phyloP scores from a whole-genome alignment of 108 stramenopile genomes.

The Fistulifera pelliculosa region DNA sequence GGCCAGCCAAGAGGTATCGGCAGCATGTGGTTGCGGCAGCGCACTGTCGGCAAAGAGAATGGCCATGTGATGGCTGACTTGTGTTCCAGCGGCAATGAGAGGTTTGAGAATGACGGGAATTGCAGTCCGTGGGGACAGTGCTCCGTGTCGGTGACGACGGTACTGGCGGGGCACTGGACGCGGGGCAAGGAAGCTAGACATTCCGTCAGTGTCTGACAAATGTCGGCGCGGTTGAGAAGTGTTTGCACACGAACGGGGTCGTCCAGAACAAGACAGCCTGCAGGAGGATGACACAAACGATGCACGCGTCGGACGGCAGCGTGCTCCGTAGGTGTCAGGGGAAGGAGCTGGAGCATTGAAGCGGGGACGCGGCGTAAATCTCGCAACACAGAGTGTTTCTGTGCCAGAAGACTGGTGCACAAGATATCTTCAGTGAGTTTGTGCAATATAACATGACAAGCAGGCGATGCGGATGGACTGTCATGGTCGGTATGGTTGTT shows the following conservation, averaged over 20 bases:
- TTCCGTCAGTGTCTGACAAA: conserved; percentile 10
- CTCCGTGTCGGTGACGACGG: not conserved
- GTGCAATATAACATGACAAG: conserved; percentile 64
- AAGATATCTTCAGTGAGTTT: conserved; percentile 85
- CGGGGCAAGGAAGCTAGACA: not conserved
- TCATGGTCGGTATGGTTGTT: too few relatives aligned
- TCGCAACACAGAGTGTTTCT: too few relatives aligned
- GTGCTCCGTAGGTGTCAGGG: conserved; percentile 14
- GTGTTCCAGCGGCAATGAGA: conserved; percentile 78
- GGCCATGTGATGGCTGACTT: conserved; percentile 66
- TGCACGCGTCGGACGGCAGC: conserved; percentile 46
- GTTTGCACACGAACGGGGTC: conserved; percentile 61
- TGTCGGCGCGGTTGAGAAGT: conserved; percentile 70
- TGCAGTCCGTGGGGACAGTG: conserved; percentile 12
- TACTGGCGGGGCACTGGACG: not conserved
- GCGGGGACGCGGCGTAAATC: too few relatives aligned
- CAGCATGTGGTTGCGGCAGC: conserved; percentile 14
- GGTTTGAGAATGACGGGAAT: conserved; percentile 81
- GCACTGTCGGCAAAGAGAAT: conserved; percentile 53
- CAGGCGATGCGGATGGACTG: conserved; percentile 13
- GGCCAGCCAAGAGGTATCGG: conserved; percentile 24
- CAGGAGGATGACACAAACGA: conserved; percentile 48
- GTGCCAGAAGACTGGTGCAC: conserved; percentile 9
- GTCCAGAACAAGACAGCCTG: conserved; percentile 65
- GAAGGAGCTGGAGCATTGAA: not conserved